Percentiles rank a stretch among this genome's conserved stretches.
Evolutionary conservation across 1,284 basidiomycete species (phyloP).

Genomic region (Pterulicium gracile): DNA sequence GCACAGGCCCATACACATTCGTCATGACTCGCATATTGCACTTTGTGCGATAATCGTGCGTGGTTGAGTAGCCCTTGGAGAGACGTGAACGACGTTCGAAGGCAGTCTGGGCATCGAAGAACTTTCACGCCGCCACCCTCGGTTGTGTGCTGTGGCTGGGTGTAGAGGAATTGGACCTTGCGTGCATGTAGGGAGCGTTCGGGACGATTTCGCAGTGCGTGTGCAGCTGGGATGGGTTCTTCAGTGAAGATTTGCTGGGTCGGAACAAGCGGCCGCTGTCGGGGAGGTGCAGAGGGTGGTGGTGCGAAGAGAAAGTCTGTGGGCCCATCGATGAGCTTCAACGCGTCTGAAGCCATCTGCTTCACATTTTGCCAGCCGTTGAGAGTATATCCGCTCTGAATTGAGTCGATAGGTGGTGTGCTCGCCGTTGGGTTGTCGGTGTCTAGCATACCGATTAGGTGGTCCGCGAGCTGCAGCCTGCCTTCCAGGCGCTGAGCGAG

Average conservation of each 20-base stretch:
- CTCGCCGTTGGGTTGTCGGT: neutral
- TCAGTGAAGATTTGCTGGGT: neutral
- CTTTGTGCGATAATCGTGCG: slow-evolving; percentile 51
- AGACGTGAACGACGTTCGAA: slow-evolving; percentile 54
- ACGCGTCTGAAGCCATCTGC: neutral
- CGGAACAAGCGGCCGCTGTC: neutral
- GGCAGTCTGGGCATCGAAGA: slow-evolving; percentile 52
- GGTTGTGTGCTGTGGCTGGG: slow-evolving; percentile 22
- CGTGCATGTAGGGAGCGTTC: slow-evolving; percentile 17
- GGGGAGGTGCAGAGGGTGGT: neutral
- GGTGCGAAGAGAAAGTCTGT: neutral
- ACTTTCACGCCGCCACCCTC: slow-evolving; percentile 28
- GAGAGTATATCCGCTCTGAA: neutral
- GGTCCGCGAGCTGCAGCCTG: neutral
- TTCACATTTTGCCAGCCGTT: neutral
- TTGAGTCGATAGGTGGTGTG: too few relatives aligned
- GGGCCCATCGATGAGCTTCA: neutral
- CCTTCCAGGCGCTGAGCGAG: neutral
- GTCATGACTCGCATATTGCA: slow-evolving; percentile 67
- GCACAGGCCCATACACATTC: slow-evolving; percentile 62
- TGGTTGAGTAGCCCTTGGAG: slow-evolving; percentile 71
- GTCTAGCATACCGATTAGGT: neutral
- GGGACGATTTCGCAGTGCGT: slow-evolving; percentile 12
- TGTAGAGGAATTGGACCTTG: slow-evolving; percentile 33
- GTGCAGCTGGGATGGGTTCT: neutral